Evolutionary conservation across 805 yeast genomes (phyloP).

Genomic region (Candida hispaniensis): DNA sequence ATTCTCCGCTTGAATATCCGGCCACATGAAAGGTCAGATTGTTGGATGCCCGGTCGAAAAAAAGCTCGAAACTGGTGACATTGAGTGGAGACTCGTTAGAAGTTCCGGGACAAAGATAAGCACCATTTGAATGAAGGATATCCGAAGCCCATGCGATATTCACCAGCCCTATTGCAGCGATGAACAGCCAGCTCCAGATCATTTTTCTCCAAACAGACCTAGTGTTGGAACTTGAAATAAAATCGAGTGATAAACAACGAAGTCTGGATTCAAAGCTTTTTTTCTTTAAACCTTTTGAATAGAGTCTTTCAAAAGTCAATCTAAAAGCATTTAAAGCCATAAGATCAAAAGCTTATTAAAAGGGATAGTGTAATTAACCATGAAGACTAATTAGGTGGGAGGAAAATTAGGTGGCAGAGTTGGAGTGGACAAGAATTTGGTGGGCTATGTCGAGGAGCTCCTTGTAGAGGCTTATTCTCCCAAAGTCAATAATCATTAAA

Average conservation of each 20-base stretch:
- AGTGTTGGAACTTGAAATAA: neutral
- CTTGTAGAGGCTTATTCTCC: neutral
- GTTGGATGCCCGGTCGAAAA: constrained; percentile 9
- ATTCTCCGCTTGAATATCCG: constrained; percentile 14
- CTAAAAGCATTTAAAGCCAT: neutral
- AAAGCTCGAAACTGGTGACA: constrained; percentile 11
- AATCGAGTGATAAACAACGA: neutral
- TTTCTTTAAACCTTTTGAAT: neutral
- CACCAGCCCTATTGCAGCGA: constrained; percentile 2
- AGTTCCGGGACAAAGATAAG: constrained; percentile 11
- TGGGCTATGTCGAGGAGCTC: neutral
- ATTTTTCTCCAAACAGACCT: neutral
- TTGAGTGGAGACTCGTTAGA: constrained; percentile 6
- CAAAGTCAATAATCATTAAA: neutral
- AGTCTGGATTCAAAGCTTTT: neutral
- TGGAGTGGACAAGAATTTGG: neutral
- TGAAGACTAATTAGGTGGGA: no score
- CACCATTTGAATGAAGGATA: constrained; percentile 14
- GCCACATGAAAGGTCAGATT: constrained; percentile 10
- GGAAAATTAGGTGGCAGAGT: no score
- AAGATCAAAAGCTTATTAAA: no score
- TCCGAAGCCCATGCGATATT: constrained; percentile 1
- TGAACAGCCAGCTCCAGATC: constrained; percentile 1
- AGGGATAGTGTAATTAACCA: no score
- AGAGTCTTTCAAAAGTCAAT: neutral